phyloP scores from a whole-genome alignment of 2,329 filamentous ascomycete species.

The Trichophyton rubrum region DNA sequence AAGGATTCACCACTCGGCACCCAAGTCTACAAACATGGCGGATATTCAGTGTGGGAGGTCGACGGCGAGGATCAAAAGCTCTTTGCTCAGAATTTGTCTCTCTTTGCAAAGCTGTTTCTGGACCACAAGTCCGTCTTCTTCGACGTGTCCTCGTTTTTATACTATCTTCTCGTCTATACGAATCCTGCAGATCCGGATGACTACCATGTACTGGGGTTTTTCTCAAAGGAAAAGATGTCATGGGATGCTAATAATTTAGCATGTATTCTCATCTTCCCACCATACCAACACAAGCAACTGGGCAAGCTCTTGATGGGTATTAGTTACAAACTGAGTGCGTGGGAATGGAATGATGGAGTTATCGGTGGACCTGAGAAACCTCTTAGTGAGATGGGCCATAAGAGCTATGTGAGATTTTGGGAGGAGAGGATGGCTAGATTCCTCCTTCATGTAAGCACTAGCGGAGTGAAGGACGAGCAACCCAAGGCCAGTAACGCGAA shows the following conservation, averaged over 20 bases:
- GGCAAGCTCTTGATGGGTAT: slow-evolving; percentile 83
- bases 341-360: slow-evolving; percentile 52
- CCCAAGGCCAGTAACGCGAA: slow-evolving; percentile 10
- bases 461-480: slow-evolving; percentile 10
- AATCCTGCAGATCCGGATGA: slow-evolving; percentile 33
- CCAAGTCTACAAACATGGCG: slow-evolving; percentile 64
- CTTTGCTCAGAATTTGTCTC: slow-evolving; percentile 87
- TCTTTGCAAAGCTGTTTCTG: slow-evolving; percentile 94
- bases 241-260: slow-evolving; percentile 98
- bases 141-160: slow-evolving; percentile 86
- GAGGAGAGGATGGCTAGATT: slow-evolving; percentile 67
- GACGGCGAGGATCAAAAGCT: slow-evolving; percentile 81
- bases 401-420: slow-evolving; percentile 79
- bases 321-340: slow-evolving; percentile 78
- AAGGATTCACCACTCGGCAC: slow-evolving; percentile 49
- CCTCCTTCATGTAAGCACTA: slow-evolving; percentile 30
- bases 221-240: slow-evolving; percentile 96
- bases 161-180: slow-evolving; percentile 78
- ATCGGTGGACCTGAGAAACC: slow-evolving; percentile 91
- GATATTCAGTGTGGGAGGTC: slow-evolving; percentile 82
- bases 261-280: slow-evolving; percentile 90
- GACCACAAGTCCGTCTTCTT: slow-evolving; percentile 98
- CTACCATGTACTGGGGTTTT: slow-evolving; percentile 76
- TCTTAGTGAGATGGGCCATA: slow-evolving; percentile 70
- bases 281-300: slow-evolving; percentile 83